Evolutionary conservation across 169 alveolate species (phyloP), one percentile per base, ranked within the genome.

Genomic region (Cryptosporidium baileyi): DNA sequence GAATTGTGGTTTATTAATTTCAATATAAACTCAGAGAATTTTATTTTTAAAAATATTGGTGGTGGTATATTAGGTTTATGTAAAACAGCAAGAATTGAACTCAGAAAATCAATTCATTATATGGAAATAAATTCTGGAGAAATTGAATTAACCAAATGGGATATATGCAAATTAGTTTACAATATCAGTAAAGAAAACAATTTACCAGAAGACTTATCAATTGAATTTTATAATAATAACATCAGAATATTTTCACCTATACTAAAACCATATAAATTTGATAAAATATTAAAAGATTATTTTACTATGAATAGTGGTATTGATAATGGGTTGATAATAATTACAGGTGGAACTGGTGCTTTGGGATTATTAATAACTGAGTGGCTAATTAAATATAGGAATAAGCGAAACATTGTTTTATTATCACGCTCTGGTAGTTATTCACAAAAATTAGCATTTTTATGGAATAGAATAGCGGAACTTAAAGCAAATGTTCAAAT

Each of bases 291-390:
- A n/a, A n/a, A n/a, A n/a, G 19, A 47, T 0, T n/a, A 47, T 47
- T 47, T 9, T 4, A 47, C 6, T 2, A 47, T 57, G n/a, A 57
- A 22, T 13, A 24, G 32, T 24, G 36, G 60, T 5, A 17, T 13
- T 40, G 9, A 28, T 3, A 41, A 51, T 34, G 85, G 44, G 0
- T 6, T 57, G 1, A 22, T 74, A 17, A 52, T 63, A n/a, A 63
- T 90, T 57, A 88, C 88, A 28, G 93, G 93, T 3, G 93, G 93
- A 1, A 63, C 89, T 19, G 93, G 92, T 2, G 90, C 91, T 4
- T 49, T 90, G 13, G 93, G 93, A 22, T 28, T 90, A 11, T 80
- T 90, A 28, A 81, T 90, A 22, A 89, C 93, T 8, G 79, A 74
- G 43, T 91, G 92, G 92, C 63, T 91, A 52, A 49, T 74, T 11